phyloP scores from a whole-genome alignment of 2,329 filamentous ascomycete genomes.

The Metarhizium robertsii region DNA sequence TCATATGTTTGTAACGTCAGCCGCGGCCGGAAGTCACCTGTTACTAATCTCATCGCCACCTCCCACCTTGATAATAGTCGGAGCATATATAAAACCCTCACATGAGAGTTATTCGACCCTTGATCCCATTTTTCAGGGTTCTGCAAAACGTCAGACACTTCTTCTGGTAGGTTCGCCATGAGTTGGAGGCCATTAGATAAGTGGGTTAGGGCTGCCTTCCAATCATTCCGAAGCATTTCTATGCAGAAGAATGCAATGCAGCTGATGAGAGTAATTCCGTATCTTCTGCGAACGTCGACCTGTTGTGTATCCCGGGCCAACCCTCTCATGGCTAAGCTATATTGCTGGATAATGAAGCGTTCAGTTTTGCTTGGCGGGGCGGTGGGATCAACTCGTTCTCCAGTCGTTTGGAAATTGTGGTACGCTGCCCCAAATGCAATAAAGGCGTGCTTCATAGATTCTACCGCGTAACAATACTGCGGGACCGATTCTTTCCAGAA shows the following conservation, averaged over 20 bases:
- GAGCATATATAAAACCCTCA: constrained; percentile 13
- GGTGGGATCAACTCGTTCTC: constrained; percentile 6
- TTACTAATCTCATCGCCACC: constrained; percentile 11
- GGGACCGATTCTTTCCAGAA: constrained; percentile 23
- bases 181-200: constrained; percentile 21
- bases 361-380: constrained; percentile 19
- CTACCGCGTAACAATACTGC: constrained; percentile 18
- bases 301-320: constrained; percentile 13
- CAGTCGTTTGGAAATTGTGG: constrained; percentile 14
- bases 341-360: constrained; percentile 28
- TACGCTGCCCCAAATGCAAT: constrained; percentile 24
- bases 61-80: constrained; percentile 15
- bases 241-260: constrained; percentile 23
- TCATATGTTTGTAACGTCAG: constrained; percentile 11
- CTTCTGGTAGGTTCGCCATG: constrained; percentile 18
- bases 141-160: constrained; percentile 9
- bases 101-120: constrained; percentile 6
- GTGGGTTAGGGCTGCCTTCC: constrained; percentile 17
- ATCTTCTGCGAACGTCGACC: constrained; percentile 4
- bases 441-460: constrained; percentile 23
- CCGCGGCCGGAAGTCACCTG: constrained; percentile 11
- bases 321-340: constrained; percentile 26
- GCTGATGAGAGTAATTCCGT: constrained; percentile 20
- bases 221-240: constrained; percentile 18
- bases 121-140: constrained; percentile 11